Evolutionary conservation across 495 filamentous ascomycete genomes (phyloP).

Genomic region (Pyronema omphalodes): DNA sequence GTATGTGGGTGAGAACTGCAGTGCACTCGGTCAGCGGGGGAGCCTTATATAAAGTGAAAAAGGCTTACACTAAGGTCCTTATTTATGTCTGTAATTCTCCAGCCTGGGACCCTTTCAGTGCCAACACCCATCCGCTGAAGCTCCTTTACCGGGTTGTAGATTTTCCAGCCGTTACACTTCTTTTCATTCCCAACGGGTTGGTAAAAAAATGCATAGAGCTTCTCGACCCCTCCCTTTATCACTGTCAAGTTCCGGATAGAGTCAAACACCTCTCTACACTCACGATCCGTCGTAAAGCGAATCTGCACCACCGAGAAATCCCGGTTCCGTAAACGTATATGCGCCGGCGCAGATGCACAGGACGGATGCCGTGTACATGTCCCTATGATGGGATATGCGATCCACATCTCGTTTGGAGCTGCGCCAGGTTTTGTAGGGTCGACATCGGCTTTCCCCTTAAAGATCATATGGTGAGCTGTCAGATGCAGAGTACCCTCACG

Average conservation of each 20-base stretch:
- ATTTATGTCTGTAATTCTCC: slow-evolving; percentile 87
- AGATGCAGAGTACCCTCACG: slow-evolving; percentile 43
- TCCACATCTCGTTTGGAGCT: slow-evolving; percentile 60
- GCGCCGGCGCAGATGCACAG: slow-evolving; percentile 51
- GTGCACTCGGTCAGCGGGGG: slow-evolving; percentile 20
- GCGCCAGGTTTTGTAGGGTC: neutral
- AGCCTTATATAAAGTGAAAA: neutral
- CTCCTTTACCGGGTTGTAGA: slow-evolving; percentile 55
- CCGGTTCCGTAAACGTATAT: slow-evolving; percentile 72
- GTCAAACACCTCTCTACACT: slow-evolving; percentile 74
- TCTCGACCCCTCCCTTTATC: slow-evolving; percentile 65
- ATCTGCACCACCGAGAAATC: slow-evolving; percentile 89
- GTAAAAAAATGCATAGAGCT: slow-evolving; percentile 81
- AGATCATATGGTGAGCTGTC: slow-evolving; percentile 49
- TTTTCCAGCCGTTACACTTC: slow-evolving; percentile 59
- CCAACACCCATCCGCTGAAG: slow-evolving; percentile 24
- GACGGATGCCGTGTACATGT: slow-evolving; percentile 52
- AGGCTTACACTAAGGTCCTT: slow-evolving; percentile 48
- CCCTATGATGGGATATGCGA: slow-evolving; percentile 81
- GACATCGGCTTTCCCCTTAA: slow-evolving; percentile 23
- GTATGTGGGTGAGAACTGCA: slow-evolving; percentile 85
- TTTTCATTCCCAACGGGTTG: slow-evolving; percentile 54
- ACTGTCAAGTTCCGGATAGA: slow-evolving; percentile 70
- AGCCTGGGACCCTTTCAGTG: slow-evolving; percentile 36
- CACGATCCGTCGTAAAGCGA: slow-evolving; percentile 57